Percentiles rank a stretch among this genome's conserved stretches.
phyloP scores from a whole-genome alignment of 495 filamentous ascomycete species.

The Penicillium macrosclerotiorum region DNA sequence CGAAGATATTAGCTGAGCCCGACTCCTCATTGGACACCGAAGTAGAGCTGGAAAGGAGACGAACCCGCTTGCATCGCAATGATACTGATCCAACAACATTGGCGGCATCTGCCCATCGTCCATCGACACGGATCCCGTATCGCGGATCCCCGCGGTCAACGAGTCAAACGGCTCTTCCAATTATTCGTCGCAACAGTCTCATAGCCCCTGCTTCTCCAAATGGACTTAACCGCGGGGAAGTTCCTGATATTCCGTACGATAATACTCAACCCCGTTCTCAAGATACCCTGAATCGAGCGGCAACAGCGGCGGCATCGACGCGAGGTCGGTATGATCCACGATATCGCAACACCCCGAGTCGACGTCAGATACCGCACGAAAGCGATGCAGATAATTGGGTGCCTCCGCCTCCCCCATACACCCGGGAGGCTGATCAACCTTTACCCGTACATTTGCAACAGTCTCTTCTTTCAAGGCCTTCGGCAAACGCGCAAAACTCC shows the following conservation, averaged over 20 bases:
- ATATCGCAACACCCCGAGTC: constrained; percentile 23
- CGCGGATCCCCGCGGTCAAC: constrained; percentile 7
- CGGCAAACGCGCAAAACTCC: constrained; percentile 10
- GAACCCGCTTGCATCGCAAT: constrained; percentile 52
- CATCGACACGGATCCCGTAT: constrained; percentile 3
- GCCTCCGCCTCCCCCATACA: constrained; percentile 87
- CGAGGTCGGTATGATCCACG: constrained; percentile 57
- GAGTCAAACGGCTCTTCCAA: constrained; percentile 9
- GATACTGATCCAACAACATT: constrained; percentile 20
- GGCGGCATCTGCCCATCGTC: constrained; percentile 14
- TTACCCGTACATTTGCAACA: constrained; percentile 53
- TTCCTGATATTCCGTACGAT: constrained; percentile 60
- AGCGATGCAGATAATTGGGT: constrained; percentile 93
- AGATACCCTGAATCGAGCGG: constrained; percentile 72
- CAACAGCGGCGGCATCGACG: constrained; percentile 72
- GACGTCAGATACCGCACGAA: constrained; percentile 67
- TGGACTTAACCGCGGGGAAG: constrained; percentile 16
- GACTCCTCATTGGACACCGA: constrained; percentile 75
- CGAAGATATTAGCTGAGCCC: constrained; percentile 70
- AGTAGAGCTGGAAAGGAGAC: constrained; percentile 74
- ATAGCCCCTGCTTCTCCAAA: constrained; percentile 20
- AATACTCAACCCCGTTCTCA: constrained; percentile 76
- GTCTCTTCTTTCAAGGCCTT: constrained; percentile 29
- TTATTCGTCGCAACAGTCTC: constrained; percentile 27
- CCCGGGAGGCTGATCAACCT: constrained; percentile 61